Evolutionary conservation across 805 yeast genomes (phyloP).

Genomic region (Metschnikowia gelsemii): DNA sequence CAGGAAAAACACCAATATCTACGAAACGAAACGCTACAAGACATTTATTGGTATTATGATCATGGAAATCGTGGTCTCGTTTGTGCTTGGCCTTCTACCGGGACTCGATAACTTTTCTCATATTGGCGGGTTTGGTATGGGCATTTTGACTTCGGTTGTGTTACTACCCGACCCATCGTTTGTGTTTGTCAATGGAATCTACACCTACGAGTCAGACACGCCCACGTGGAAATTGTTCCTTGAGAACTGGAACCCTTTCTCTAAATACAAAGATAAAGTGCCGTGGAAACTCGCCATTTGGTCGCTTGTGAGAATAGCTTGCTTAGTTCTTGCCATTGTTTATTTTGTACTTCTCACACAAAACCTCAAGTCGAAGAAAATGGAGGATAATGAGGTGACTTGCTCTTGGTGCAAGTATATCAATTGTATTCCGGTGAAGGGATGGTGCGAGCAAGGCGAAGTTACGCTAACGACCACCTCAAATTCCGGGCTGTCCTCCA

Average conservation of each 20-base stretch:
- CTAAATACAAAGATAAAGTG: constrained; percentile 36
- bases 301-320: constrained; percentile 47
- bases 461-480: constrained; percentile 25
- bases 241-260: constrained; percentile 42
- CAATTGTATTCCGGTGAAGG: constrained; percentile 66
- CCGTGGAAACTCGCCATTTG: constrained; percentile 46
- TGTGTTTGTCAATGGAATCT: constrained; percentile 39
- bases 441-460: constrained; percentile 62
- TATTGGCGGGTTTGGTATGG: constrained; percentile 71
- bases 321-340: constrained; percentile 46
- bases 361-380: constrained; percentile 42
- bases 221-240: constrained; percentile 32
- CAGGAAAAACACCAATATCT: constrained; percentile 45
- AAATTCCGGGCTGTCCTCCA: constrained; percentile 3
- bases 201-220: constrained; percentile 33
- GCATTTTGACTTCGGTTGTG: constrained; percentile 49
- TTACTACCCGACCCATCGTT: constrained; percentile 58
- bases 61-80: constrained; percentile 56
- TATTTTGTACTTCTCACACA: constrained; percentile 50
- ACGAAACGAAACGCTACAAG: constrained; percentile 47
- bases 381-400: constrained; percentile 42
- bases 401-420: constrained; percentile 76
- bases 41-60: constrained; percentile 47
- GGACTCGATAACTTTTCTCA: constrained; percentile 76
- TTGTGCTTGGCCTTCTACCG: constrained; percentile 66